A percentile compares a stretch with the other conserved stretches of the same genome.
phyloP scores from a whole-genome alignment of 2,329 filamentous ascomycete genomes.

The Colletotrichum liaoningense region DNA sequence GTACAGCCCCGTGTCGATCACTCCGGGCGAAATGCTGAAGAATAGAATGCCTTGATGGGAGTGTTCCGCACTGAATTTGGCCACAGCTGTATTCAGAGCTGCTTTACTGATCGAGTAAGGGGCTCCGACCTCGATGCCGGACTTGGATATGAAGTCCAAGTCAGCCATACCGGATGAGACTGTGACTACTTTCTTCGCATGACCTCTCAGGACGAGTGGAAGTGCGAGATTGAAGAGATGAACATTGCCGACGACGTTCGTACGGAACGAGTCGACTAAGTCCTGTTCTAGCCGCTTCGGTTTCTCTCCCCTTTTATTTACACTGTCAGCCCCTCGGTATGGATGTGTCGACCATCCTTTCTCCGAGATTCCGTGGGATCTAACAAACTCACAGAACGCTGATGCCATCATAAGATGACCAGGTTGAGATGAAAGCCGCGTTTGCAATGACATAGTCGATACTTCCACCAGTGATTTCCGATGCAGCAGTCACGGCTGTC shows the following conservation, averaged over 20 bases:
- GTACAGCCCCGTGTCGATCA: slow-evolving; percentile 55
- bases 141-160: slow-evolving; percentile 51
- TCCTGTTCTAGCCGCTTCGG: slow-evolving; percentile 10
- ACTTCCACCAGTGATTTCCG: neutral
- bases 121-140: slow-evolving; percentile 46
- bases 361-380: neutral
- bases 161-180: slow-evolving; percentile 63
- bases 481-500: neutral
- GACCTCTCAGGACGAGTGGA: slow-evolving; percentile 62
- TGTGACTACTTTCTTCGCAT: slow-evolving; percentile 65
- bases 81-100: slow-evolving; percentile 62
- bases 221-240: slow-evolving; percentile 64
- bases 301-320: neutral
- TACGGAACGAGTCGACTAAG: slow-evolving; percentile 45
- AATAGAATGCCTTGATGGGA: slow-evolving; percentile 62
- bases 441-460: neutral
- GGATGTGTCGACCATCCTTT: neutral
- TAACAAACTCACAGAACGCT: neutral
- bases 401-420: neutral
- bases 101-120: slow-evolving; percentile 63
- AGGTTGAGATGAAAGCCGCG: neutral
- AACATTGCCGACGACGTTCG: slow-evolving; percentile 64
- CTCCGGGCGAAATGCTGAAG: slow-evolving; percentile 62
- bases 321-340: neutral
- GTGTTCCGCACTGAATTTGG: slow-evolving; percentile 64